Evolutionary conservation across 208 protist species (phyloP).

Genomic region (Naegleria gruberi): DNA sequence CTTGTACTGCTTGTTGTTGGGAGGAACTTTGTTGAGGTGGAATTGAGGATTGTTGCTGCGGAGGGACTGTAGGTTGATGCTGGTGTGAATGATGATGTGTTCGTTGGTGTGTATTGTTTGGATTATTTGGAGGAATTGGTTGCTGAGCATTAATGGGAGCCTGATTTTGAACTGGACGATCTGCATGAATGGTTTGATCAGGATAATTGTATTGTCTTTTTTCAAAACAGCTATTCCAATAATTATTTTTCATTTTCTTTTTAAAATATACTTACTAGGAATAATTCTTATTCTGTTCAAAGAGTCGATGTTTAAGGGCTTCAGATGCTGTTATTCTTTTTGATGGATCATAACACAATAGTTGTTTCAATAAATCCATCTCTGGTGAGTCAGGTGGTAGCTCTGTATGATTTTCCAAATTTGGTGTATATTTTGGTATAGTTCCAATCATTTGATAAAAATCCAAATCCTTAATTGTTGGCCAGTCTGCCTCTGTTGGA

Average conservation of each 20-base stretch:
- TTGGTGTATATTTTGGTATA: not conserved
- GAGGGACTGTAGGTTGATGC: not conserved
- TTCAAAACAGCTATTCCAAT: not conserved
- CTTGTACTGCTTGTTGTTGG: not conserved
- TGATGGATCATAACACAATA: slow-evolving; percentile 59
- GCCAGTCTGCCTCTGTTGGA: slow-evolving; percentile 20
- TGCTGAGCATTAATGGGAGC: not conserved
- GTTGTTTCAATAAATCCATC: slow-evolving; percentile 11
- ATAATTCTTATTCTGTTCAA: slow-evolving; percentile 30
- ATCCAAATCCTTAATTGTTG: not conserved
- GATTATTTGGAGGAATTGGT: not conserved
- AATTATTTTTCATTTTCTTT: not conserved
- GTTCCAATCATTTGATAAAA: not conserved
- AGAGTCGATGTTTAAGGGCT: slow-evolving; percentile 55
- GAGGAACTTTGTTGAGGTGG: not conserved
- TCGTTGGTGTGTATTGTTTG: not conserved
- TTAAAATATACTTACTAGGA: not conserved
- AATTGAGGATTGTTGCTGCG: not conserved
- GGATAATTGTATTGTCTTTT: not conserved
- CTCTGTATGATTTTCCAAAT: not conserved
- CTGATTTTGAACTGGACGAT: not conserved
- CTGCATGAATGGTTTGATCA: not conserved
- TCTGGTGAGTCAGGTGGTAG: not conserved
- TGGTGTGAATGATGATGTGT: not conserved
- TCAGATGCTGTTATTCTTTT: slow-evolving; percentile 58